phyloP scores from a whole-genome alignment of 495 filamentous ascomycete genomes.

The Penicillium lagena region DNA sequence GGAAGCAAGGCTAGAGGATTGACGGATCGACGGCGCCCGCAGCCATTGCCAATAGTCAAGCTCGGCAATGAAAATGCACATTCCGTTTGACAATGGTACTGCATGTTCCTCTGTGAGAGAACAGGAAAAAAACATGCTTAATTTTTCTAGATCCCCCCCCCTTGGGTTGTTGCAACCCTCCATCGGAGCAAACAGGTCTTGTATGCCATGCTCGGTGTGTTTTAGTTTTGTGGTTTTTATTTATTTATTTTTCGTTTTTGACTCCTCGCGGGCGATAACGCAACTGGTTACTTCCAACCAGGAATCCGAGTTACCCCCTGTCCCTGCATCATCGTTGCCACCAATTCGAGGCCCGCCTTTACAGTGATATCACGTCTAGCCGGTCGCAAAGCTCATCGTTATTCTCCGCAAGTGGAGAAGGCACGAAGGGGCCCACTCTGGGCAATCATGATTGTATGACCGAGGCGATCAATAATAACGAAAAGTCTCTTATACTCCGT shows the following conservation, averaged over 20 bases:
- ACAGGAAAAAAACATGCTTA: constrained; percentile 1
- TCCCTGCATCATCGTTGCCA: too few relatives aligned
- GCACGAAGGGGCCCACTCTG: too few relatives aligned
- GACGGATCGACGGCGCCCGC: constrained; percentile 37
- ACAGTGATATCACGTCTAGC: too few relatives aligned
- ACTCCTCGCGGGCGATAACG: too few relatives aligned
- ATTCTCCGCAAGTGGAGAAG: constrained; percentile 20
- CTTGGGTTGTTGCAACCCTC: background rate
- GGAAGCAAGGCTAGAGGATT: constrained; percentile 27
- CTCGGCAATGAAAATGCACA: constrained; percentile 25
- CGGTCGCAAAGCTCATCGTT: constrained; percentile 1
- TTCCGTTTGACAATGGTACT: constrained; percentile 18
- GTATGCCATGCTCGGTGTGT: too few relatives aligned
- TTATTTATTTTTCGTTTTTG: too few relatives aligned
- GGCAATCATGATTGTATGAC: constrained; percentile 2
- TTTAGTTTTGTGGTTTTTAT: too few relatives aligned
- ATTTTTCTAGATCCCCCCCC: background rate
- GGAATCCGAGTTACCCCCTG: too few relatives aligned
- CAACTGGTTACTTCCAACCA: too few relatives aligned
- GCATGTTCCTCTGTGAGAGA: background rate
- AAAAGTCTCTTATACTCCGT: constrained; percentile 16
- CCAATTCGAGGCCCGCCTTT: too few relatives aligned
- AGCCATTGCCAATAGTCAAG: constrained; percentile 38
- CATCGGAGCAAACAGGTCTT: too few relatives aligned
- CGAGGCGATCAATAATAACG: constrained; percentile 3